Conservation (phyloP, 2,329 filamentous ascomycete species). For the Ophiosphaerella narmari region DNA sequence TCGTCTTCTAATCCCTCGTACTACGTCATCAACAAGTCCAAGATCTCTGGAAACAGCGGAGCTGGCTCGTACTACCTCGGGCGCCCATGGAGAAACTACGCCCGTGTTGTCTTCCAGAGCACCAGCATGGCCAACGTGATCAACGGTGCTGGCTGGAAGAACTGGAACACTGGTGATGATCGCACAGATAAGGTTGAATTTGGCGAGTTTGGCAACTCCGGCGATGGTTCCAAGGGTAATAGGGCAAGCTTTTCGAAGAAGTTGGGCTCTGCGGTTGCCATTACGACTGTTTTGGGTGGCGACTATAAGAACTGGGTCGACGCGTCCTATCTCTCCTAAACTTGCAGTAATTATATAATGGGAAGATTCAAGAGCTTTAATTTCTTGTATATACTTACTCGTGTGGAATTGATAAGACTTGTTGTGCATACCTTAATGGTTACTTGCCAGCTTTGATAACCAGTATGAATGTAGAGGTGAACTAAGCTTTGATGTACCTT, state of each 20-base stretch:
- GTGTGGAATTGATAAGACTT: no score
- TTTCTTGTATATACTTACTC: no score
- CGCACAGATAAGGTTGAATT: constrained; percentile 60
- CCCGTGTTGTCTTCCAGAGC: constrained; percentile 58
- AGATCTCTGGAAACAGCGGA: constrained; percentile 49
- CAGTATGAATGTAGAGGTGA: no score
- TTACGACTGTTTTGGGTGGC: constrained; percentile 53
- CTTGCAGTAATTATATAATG: not conserved
- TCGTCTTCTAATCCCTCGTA: constrained; percentile 47
- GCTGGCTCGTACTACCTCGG: constrained; percentile 56
- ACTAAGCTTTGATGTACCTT: no score
- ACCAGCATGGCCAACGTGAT: constrained; percentile 60
- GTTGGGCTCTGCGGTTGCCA: constrained; percentile 48
- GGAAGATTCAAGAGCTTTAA: no score
- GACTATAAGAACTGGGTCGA: constrained; percentile 39
- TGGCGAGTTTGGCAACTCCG: constrained; percentile 64
- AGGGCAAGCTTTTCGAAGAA: constrained; percentile 57
- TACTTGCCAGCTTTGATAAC: no score
- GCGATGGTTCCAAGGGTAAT: constrained; percentile 59
- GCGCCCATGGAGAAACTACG: constrained; percentile 58
- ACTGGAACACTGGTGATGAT: constrained; percentile 58
- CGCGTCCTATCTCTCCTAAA: constrained; percentile 31
- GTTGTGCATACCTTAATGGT: no score
- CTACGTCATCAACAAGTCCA: constrained; percentile 62
- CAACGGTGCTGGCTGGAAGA: constrained; percentile 62